A percentile compares a stretch with the other conserved stretches of the same genome.
phyloP scores from a whole-genome alignment of 139 green algal genomes.

The Pedinophyceae sp. region DNA sequence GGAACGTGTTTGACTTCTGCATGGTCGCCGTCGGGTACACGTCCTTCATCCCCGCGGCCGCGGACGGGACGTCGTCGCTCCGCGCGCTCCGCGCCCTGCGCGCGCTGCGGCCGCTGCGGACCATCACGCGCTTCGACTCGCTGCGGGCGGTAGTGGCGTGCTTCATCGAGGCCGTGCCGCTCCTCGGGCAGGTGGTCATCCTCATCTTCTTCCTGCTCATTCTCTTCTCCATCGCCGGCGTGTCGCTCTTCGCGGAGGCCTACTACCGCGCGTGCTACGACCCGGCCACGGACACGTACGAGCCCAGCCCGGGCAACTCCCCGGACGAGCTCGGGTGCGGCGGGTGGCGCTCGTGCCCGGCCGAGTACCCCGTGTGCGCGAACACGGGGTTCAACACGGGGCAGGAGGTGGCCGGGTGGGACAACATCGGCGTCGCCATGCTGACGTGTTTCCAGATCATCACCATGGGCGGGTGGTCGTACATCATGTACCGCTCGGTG shows the following conservation, averaged over 20 bases:
- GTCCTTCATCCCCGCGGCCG: constrained; percentile 28
- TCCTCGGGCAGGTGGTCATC: constrained; percentile 35
- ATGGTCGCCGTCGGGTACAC: constrained; percentile 52
- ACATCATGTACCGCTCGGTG: constrained; percentile 20
- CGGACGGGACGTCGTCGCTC: constrained; percentile 15
- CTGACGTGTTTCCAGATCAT: constrained; percentile 46
- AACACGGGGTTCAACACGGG: background rate
- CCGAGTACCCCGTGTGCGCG: background rate
- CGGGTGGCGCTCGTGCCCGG: constrained; percentile 8
- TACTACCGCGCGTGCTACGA: constrained; percentile 40
- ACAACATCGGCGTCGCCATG: constrained; percentile 41
- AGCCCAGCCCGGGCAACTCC: background rate
- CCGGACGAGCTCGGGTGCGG: constrained; percentile 32
- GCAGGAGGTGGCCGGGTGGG: constrained; percentile 28
- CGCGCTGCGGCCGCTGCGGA: constrained; percentile 55
- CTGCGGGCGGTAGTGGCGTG: constrained; percentile 52
- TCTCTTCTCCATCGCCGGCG: constrained; percentile 44
- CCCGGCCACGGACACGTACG: constrained; percentile 7
- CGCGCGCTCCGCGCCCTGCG: constrained; percentile 42
- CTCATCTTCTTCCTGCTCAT: constrained; percentile 58
- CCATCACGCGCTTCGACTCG: constrained; percentile 54
- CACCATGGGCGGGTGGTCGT: constrained; percentile 21
- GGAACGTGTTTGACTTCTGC: constrained; percentile 51
- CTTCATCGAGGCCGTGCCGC: constrained; percentile 54
- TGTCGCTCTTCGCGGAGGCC: constrained; percentile 34